A percentile compares a stretch with the other conserved stretches of the same genome.
These are phyloP conservation scores for Colletotrichum liaoningense DNA, from an alignment of 2,329 filamentous ascomycete species.

Conservation along the genomic window DNA sequence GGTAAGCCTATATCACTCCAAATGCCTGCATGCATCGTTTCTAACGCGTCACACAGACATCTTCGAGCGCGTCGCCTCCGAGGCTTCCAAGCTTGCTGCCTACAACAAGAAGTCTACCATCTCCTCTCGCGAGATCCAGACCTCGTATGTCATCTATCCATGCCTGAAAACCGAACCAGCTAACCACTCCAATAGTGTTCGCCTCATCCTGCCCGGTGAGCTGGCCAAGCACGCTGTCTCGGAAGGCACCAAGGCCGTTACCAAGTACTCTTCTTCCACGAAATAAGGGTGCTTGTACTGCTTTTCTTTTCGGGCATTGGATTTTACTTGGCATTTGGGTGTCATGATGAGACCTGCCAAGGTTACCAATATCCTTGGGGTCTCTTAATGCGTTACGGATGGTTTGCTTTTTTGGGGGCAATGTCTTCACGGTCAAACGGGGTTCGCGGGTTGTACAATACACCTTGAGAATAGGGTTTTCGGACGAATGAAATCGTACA, in stretches of 20 bases:
- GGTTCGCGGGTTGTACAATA: conserved; percentile 81
- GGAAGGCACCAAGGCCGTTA: conserved; percentile 99
- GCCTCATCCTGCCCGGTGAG: conserved; percentile 97
- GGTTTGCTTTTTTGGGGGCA: conserved; percentile 74
- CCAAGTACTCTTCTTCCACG: conserved; percentile 99
- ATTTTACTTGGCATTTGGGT: conserved; percentile 67
- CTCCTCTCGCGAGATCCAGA: conserved; percentile 99
- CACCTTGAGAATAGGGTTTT: conserved; percentile 71
- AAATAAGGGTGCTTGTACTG: conserved; percentile 78
- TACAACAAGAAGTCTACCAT: conserved; percentile 99
- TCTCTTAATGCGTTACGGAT: conserved; percentile 82
- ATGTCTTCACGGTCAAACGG: conserved; percentile 77
- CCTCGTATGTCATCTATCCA: conserved; percentile 69
- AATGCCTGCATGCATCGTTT: conserved; percentile 10
- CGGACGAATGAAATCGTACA: conserved; percentile 72
- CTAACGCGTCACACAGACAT: conserved; percentile 74
- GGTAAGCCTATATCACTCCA: conserved; percentile 63
- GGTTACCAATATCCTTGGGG: conserved; percentile 58
- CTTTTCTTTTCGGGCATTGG: conserved; percentile 70
- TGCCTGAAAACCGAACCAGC: conserved; percentile 55
- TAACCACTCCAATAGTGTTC: conserved; percentile 73
- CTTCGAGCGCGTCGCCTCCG: conserved; percentile 98
- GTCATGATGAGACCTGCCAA: conserved; percentile 67
- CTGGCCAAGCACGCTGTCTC: conserved; percentile 99
- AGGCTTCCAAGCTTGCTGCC: conserved; percentile 98